A percentile compares a stretch with the other conserved stretches of the same genome.
phyloP scores from a whole-genome alignment of 768 basidiomycete genomes.

The Mycena leptocephala region DNA sequence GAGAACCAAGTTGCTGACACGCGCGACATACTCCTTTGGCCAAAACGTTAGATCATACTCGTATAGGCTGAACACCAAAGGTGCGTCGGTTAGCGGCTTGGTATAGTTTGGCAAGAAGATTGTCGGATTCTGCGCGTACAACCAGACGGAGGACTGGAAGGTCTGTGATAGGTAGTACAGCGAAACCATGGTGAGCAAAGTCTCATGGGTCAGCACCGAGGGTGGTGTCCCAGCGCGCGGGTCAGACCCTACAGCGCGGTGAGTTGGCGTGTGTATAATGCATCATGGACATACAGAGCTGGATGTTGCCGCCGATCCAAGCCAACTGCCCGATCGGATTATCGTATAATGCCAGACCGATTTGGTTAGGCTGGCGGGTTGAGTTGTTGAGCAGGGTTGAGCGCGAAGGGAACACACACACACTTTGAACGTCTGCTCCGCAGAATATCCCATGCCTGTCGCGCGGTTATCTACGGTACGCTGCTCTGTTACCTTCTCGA shows the following conservation, averaged over 20 bases:
- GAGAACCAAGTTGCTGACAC: slow-evolving; percentile 10
- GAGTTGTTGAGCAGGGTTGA: background rate
- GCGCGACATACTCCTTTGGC: slow-evolving; percentile 5
- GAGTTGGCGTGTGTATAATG: background rate
- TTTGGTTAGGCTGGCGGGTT: slow-evolving; percentile 34
- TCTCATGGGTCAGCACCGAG: slow-evolving; percentile 7
- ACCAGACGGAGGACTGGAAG: slow-evolving; percentile 36
- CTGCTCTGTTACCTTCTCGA: slow-evolving; percentile 6
- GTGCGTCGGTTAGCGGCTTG: slow-evolving; percentile 9
- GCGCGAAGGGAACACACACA: background rate
- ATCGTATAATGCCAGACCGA: slow-evolving; percentile 43
- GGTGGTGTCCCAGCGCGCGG: slow-evolving; percentile 26
- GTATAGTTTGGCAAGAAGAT: background rate
- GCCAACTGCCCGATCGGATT: slow-evolving; percentile 44
- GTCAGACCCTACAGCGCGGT: slow-evolving; percentile 8
- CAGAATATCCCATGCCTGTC: slow-evolving; percentile 4
- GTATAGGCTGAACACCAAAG: slow-evolving; percentile 2
- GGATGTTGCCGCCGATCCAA: slow-evolving; percentile 45
- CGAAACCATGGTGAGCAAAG: slow-evolving; percentile 41
- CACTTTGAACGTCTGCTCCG: slow-evolving; percentile 13
- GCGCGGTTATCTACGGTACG: background rate
- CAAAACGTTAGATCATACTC: slow-evolving; percentile 17
- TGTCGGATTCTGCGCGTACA: slow-evolving; percentile 29
- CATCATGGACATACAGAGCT: slow-evolving; percentile 13
- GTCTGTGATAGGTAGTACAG: slow-evolving; percentile 43